These are phyloP conservation scores for Yamadazyma songkhlaensis DNA, from an alignment of 1,139 yeast species.

Conservation along the genomic window DNA sequence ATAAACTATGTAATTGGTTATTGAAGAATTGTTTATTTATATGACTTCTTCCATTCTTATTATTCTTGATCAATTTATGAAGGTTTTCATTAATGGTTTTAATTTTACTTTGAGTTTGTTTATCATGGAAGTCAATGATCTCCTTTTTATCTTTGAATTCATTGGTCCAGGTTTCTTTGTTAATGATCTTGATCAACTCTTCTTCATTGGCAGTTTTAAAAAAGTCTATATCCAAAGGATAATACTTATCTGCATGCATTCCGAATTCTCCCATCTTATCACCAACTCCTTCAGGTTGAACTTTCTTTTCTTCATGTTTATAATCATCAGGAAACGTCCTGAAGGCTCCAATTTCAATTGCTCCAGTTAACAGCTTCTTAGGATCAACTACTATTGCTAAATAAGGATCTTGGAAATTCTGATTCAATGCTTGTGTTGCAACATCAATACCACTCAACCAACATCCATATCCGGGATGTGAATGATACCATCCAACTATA, in stretches of 20 bases:
- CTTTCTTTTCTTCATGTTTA: background rate
- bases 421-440: constrained; percentile 81
- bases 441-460: constrained; percentile 92
- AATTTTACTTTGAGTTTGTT: constrained; percentile 5
- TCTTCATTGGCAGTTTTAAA: constrained; percentile 58
- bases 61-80: background rate
- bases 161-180: constrained; percentile 52
- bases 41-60: background rate
- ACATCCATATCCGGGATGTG: constrained; percentile 97
- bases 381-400: constrained; percentile 90
- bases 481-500: constrained; percentile 93
- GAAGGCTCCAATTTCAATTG: constrained; percentile 88
- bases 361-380: constrained; percentile 61
- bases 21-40: background rate
- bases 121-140: constrained; percentile 6
- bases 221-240: constrained; percentile 63
- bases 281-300: constrained; percentile 2
- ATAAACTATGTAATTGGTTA: background rate
- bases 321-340: constrained; percentile 64
- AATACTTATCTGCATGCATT: constrained; percentile 67
- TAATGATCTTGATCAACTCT: constrained; percentile 41
- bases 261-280: constrained; percentile 51
- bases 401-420: constrained; percentile 87
- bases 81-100: constrained; percentile 1
- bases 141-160: constrained; percentile 14